Conservation (phyloP, 306 rosid species). For the Cucumis melo region DNA sequence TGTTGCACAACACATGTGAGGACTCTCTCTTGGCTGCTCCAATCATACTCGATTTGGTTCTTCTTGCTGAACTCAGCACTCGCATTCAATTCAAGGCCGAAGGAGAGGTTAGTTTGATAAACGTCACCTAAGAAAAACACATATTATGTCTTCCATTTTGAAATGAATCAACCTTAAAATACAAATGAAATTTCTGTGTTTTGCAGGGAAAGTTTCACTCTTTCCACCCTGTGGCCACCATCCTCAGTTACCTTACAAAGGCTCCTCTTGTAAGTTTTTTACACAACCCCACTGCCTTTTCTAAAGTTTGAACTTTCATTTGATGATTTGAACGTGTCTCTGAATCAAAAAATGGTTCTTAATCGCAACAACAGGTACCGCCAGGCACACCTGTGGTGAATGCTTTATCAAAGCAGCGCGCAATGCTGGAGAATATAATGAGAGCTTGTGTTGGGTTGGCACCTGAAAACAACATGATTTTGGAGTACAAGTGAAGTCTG, state of each 20-base stretch:
- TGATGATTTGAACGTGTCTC: background rate
- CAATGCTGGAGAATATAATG: slow-evolving; percentile 94
- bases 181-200: background rate
- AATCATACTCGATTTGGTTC: slow-evolving; percentile 87
- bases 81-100: slow-evolving; percentile 84
- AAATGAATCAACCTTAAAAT: background rate
- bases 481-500: slow-evolving; percentile 54
- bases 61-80: slow-evolving; percentile 96
- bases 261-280: slow-evolving; percentile 77
- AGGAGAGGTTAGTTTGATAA: slow-evolving; percentile 45
- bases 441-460: slow-evolving; percentile 98
- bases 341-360: background rate
- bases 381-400: slow-evolving; percentile 99
- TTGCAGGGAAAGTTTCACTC: slow-evolving; percentile 84
- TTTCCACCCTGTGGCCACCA: slow-evolving; percentile 91
- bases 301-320: background rate
- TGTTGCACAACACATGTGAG: slow-evolving; percentile 98
- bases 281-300: background rate
- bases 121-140: background rate
- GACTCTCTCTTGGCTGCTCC: slow-evolving; percentile 99
- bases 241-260: slow-evolving; percentile 91
- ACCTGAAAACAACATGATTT: slow-evolving; percentile 98
- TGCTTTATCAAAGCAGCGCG: slow-evolving; percentile 92
- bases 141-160: background rate
- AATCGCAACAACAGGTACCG: slow-evolving; percentile 53